These are phyloP conservation scores for Penicillium desertorum DNA, from an alignment of 495 filamentous ascomycete genomes.

Conservation along the genomic window DNA sequence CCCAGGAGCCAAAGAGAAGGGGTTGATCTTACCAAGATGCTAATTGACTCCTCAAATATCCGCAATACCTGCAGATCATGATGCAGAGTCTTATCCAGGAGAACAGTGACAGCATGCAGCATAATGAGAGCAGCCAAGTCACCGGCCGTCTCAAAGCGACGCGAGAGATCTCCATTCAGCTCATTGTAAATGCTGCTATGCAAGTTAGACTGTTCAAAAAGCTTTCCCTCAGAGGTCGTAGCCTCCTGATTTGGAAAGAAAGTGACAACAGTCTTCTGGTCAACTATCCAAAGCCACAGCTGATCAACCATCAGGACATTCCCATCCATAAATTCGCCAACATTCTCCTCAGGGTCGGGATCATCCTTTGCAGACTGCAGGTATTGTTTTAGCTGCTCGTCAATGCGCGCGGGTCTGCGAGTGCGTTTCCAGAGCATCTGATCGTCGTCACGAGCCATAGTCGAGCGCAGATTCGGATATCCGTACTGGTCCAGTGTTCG, in stretches of 20 bases:
- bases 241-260: constrained; percentile 55
- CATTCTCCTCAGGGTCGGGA: constrained; percentile 10
- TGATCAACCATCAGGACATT: constrained; percentile 71
- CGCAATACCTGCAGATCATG: constrained; percentile 63
- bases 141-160: constrained; percentile 60
- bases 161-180: constrained; percentile 64
- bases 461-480: constrained; percentile 62
- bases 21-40: constrained; percentile 49
- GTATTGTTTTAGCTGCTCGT: constrained; percentile 30
- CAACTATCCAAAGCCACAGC: constrained; percentile 66
- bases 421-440: constrained; percentile 73
- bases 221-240: constrained; percentile 50
- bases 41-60: constrained; percentile 67
- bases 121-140: constrained; percentile 63
- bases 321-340: constrained; percentile 49
- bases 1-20: background rate
- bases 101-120: constrained; percentile 61
- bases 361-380: constrained; percentile 21
- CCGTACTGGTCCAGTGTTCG: constrained; percentile 67
- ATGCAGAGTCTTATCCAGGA: constrained; percentile 58
- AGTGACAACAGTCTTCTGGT: constrained; percentile 57
- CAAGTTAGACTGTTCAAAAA: constrained; percentile 62
- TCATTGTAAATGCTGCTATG: constrained; percentile 66
- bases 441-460: constrained; percentile 62
- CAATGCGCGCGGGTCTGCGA: constrained; percentile 39